Base-by-base conservation (phyloP, 1,284 basidiomycete species). In the Volvariella surrecta region DNA sequence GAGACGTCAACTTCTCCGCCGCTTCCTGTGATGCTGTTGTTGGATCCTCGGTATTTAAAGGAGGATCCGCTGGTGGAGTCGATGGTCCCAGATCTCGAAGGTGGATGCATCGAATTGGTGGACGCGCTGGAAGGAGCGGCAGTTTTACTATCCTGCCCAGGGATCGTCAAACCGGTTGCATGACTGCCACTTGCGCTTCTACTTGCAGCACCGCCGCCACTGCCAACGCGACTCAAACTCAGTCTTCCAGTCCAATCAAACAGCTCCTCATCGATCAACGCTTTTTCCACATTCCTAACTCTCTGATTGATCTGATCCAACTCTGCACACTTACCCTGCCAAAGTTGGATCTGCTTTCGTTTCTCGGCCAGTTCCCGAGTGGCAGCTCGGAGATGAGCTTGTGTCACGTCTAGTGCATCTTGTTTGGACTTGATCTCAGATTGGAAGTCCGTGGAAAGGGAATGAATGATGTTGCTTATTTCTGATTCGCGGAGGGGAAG, bases 161-260 rank as follows among this genome's bases (percentile, higher is more conserved):
- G n/a, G n/a, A n/a, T n/a, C n/a, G n/a, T n/a, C n/a, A n/a, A n/a
- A n/a, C n/a, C n/a, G n/a, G n/a, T n/a, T n/a, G n/a, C n/a, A n/a
- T n/a, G n/a, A n/a, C n/a, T n/a, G n/a, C n/a, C n/a, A n/a, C n/a
- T n/a, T n/a, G n/a, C n/a, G n/a, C n/a, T n/a, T n/a, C n/a, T n/a
- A n/a, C n/a, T n/a, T n/a, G n/a, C n/a, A n/a, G n/a, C n/a, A n/a
- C n/a, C n/a, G n/a, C n/a, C n/a, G n/a, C n/a, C n/a, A n/a, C n/a
- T n/a, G n/a, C n/a, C n/a, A n/a, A n/a, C n/a, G n/a, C n/a, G n/a
- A n/a, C n/a, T n/a, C n/a, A 79, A 64, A 53, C 86, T 77, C 1
- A 77, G 80, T n/a, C 89, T 73, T 1, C 90, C 89, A 0, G 89
- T 89, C 90, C 90, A 95, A 58, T 94, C 90, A 51, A 89, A 84